Evolutionary conservation across 2,329 filamentous ascomycete genomes (phyloP), one percentile per base, ranked within the genome.

Genomic region (Fusarium fujikuroi): DNA sequence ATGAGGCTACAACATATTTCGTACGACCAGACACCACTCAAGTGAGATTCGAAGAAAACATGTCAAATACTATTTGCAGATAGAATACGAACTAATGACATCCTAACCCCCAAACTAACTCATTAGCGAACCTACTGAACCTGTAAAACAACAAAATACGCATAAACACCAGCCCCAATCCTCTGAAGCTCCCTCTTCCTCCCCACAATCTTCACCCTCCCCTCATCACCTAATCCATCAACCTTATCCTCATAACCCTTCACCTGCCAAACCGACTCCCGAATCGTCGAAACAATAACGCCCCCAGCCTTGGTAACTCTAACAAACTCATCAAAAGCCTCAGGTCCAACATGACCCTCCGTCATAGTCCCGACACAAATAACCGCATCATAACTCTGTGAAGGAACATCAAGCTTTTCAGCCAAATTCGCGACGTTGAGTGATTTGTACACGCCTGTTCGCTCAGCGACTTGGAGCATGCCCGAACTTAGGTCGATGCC

Each of bases 361-460:
- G 87, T 88, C 70, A 89, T 85, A 4, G 86, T 88, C 9, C 87
- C 87, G 18, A 84, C 83, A 74, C 87, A 89, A 1, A 83, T 82
- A 4, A 88, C 80, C 3, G 83, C 81, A 36, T 87, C 86, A 60
- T 87, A 88, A 2, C 75, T 79, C 2, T 79, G 77, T 34, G 83
- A 79, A 1, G 76, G 46, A 18, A 79, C 74, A 3, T 81, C 75
- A 8, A 88, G 80, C 3, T 69, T 78, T 52, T 82, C 77, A 10
- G 83, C 84, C 52, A 89, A 71, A 67, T 88, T 85, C 2, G 80
- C 83, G 1, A 81, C 70, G 1, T 77, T 78, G 5, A 88, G 78
- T 9, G 80, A 76, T 7, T 80, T 77, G 70, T 88, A 88, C 6
- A 81, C 80, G 0, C 83, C 83, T 0, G 83, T 84, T 28, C 82